Evolutionary conservation across 2,329 filamentous ascomycete species (phyloP), one percentile per base, ranked within the genome.

Genomic region (Botryotinia convoluta): DNA sequence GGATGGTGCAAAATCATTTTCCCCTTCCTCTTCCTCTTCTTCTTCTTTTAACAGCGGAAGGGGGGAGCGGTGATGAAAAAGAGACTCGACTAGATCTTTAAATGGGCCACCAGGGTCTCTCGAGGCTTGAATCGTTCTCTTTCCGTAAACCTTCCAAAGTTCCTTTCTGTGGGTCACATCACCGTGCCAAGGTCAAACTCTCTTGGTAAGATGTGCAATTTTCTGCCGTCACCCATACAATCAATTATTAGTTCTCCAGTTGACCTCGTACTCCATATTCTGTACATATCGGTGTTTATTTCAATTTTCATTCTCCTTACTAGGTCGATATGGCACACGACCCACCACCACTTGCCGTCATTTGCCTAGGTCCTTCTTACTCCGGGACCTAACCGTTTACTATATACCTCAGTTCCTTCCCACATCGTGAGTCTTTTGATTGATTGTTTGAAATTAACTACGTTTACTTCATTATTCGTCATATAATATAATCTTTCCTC

Each of bases 341-440:
- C 37, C 65, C 35, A 57, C 65, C 48, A n/a, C 62, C 62, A 68
- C 65, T 68, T 57, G 35, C 37, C 35, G 48, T 68, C 65, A 68
- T 54, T 67, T 68, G 26, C 29, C 45, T 67, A 45, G 48, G 48
- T 54, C 26, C 44, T 37, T 67, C 32, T 67, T 51, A 51, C 45
- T 67, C 45, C 44, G 32, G 63, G 45, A 16, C 32, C 45, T 37
- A 10, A 7, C 8, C 37, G 29, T 67, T 54, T 67, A 18, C 64
- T 68, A 54, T 68, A 68, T 68, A 54, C 45, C 42, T 29, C 35
- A 29, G 1, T 54, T 7, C 32, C 35, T 54, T 68, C 32, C 64
- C 64, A 68, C 45, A 39, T 54, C 32, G 32, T 67, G 22, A 67
- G 35, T 37, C 16, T 29, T 54, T 67, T 20, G 32, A 29, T 54